Evolutionary conservation across 768 basidiomycete species (phyloP).

Genomic region (Suillus clintonianus): DNA sequence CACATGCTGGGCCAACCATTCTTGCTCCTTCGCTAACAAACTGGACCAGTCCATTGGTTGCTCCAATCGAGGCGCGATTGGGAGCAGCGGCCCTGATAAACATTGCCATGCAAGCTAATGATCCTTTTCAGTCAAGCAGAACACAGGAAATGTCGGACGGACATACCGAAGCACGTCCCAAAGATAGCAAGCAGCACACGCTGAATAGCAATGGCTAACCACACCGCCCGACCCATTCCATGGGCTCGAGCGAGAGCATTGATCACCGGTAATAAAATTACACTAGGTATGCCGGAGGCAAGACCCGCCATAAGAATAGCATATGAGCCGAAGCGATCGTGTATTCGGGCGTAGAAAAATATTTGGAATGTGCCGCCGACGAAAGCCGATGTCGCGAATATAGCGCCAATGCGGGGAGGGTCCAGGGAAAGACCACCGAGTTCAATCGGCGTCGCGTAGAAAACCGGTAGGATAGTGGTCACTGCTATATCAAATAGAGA

Average conservation of each 20-base stretch:
- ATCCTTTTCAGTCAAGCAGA: background rate
- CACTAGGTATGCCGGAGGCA: background rate
- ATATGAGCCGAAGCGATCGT: slow-evolving; percentile 54
- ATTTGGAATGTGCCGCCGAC: slow-evolving; percentile 50
- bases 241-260: background rate
- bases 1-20: background rate
- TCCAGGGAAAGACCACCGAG: slow-evolving; percentile 28
- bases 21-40: background rate
- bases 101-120: background rate
- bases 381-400: slow-evolving; percentile 26
- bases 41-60: background rate
- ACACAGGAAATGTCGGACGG: background rate
- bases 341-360: slow-evolving; percentile 58
- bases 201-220: slow-evolving; percentile 52
- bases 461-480: slow-evolving; percentile 44
- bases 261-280: background rate
- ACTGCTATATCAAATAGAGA: no score
- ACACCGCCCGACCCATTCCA: slow-evolving; percentile 34
- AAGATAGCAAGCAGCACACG: slow-evolving; percentile 24
- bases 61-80: background rate
- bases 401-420: slow-evolving; percentile 31
- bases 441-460: slow-evolving; percentile 30
- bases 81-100: background rate
- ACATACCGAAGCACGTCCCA: background rate
- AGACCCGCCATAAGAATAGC: background rate